A percentile compares a stretch with the other conserved stretches of the same genome.
phyloP scores from a whole-genome alignment of 768 basidiomycete species.

The Pleurotus cornucopiae region DNA sequence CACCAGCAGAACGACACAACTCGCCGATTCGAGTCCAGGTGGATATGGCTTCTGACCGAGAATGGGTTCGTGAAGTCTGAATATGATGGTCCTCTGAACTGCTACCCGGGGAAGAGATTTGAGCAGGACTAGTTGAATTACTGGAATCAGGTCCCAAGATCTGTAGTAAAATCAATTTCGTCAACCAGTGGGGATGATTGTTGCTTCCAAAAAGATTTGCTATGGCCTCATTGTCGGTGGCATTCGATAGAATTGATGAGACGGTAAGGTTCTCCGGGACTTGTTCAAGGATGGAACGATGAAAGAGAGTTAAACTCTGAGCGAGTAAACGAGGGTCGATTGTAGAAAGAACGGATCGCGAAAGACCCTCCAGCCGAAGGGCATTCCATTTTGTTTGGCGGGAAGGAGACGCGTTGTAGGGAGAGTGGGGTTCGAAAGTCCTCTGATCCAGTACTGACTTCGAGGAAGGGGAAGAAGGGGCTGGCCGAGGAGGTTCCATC shows the following conservation, averaged over 20 bases:
- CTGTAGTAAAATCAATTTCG: conserved; percentile 66
- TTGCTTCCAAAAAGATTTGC: conserved; percentile 61
- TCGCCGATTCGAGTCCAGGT: conserved; percentile 76
- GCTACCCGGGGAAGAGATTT: conserved; percentile 20
- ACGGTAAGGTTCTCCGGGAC: conserved; percentile 52
- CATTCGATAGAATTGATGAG: conserved; percentile 34
- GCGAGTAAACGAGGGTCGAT: conserved; percentile 64
- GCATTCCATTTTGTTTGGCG: conserved; percentile 40
- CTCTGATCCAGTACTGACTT: conserved; percentile 21
- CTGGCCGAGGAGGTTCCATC: conserved; percentile 11
- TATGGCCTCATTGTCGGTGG: conserved; percentile 16
- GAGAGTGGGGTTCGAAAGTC: conserved; percentile 23
- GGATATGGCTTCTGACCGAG: conserved; percentile 67
- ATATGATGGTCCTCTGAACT: conserved; percentile 26
- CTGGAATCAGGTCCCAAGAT: conserved; percentile 58
- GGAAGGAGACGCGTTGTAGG: conserved; percentile 3
- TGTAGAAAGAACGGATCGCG: conserved; percentile 57
- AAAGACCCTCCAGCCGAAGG: conserved; percentile 63
- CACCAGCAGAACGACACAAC: conserved; percentile 64
- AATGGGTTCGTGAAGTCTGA: conserved; percentile 57
- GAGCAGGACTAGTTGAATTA: conserved; percentile 11
- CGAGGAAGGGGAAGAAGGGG: conserved; percentile 16
- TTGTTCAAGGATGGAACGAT: conserved; percentile 47
- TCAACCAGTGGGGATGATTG: conserved; percentile 77
- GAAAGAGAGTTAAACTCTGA: conserved; percentile 58